These are phyloP conservation scores for Aphanocladium album DNA, from an alignment of 2,329 filamentous ascomycete genomes.

Conservation along the genomic window DNA sequence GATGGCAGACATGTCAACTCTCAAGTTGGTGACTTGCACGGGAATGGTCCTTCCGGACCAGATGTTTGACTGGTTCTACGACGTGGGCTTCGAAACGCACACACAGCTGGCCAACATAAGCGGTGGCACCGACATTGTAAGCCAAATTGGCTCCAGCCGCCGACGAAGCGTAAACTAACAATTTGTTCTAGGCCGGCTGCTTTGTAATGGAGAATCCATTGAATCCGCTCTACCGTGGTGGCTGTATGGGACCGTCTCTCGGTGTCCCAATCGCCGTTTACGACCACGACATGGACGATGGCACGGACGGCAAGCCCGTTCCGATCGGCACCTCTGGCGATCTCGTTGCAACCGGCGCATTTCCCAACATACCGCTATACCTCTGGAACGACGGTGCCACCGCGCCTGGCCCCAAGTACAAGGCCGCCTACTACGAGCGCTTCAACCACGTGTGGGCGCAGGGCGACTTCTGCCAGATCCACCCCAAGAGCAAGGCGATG, in stretches of 20 bases:
- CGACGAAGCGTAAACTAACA: no score
- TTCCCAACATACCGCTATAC: slow-evolving; percentile 69
- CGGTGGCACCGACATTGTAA: slow-evolving; percentile 71
- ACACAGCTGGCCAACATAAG: slow-evolving; percentile 70
- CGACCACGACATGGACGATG: slow-evolving; percentile 54
- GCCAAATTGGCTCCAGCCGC: slow-evolving; percentile 14
- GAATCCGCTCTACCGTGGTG: slow-evolving; percentile 57
- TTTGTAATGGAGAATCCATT: slow-evolving; percentile 64
- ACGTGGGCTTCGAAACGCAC: slow-evolving; percentile 60
- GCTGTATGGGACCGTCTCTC: slow-evolving; percentile 45
- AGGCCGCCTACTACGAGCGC: slow-evolving; percentile 55
- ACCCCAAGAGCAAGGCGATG: slow-evolving; percentile 62
- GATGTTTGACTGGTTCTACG: slow-evolving; percentile 75
- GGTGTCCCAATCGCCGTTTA: slow-evolving; percentile 53
- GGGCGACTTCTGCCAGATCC: slow-evolving; percentile 70
- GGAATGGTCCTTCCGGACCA: slow-evolving; percentile 78
- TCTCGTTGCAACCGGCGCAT: slow-evolving; percentile 63
- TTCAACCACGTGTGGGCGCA: slow-evolving; percentile 73
- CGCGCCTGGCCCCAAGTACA: slow-evolving; percentile 52
- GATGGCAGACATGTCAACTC: slow-evolving; percentile 55
- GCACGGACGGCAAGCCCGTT: slow-evolving; percentile 38
- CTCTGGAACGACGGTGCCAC: slow-evolving; percentile 55
- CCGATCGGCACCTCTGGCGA: slow-evolving; percentile 64
- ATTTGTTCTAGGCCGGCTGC: slow-evolving; percentile 44
- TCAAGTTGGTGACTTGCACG: slow-evolving; percentile 63